Conservation (phyloP, 345 rosid species). For the rapeseed (Brassica napus) region DNA sequence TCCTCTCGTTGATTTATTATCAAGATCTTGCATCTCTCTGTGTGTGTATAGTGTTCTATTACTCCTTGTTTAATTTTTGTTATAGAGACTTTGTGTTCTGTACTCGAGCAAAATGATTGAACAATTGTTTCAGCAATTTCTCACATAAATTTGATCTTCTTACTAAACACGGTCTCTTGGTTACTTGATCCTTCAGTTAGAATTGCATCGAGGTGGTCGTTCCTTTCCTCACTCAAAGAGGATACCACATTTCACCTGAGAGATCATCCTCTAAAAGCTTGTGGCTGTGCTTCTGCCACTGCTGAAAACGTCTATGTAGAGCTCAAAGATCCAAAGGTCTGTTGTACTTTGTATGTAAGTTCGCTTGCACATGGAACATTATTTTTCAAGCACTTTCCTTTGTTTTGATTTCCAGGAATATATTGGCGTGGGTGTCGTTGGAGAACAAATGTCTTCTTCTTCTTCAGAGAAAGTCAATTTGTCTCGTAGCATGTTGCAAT, state of each 20-base stretch:
- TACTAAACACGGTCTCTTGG: neutral
- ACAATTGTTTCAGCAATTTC: neutral
- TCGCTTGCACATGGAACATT: neutral
- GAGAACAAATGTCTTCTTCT: slow-evolving; percentile 39
- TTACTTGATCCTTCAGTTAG: slow-evolving; percentile 45
- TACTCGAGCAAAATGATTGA: neutral
- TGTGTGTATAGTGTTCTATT: neutral
- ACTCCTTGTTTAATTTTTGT: neutral
- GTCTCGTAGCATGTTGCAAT: slow-evolving; percentile 40
- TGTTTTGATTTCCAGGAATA: neutral
- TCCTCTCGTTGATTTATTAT: neutral
- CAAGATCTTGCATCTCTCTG: neutral
- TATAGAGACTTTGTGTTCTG: neutral
- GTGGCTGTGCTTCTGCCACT: slow-evolving; percentile 42
- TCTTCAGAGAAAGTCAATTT: slow-evolving; percentile 20
- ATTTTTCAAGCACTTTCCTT: neutral
- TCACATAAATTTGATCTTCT: neutral
- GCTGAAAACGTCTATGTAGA: slow-evolving; percentile 42
- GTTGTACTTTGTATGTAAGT: neutral
- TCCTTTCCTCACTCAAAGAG: slow-evolving; percentile 48
- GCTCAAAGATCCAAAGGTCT: slow-evolving; percentile 47
- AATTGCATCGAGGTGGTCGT: slow-evolving; percentile 49
- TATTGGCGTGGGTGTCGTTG: slow-evolving; percentile 35
- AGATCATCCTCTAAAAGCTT: slow-evolving; percentile 39
- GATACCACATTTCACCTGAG: slow-evolving; percentile 38